Percentiles rank a stretch among this genome's conserved stretches.
Conservation (phyloP, 2,329 filamentous ascomycete species). For the Fusarium chuoi region DNA sequence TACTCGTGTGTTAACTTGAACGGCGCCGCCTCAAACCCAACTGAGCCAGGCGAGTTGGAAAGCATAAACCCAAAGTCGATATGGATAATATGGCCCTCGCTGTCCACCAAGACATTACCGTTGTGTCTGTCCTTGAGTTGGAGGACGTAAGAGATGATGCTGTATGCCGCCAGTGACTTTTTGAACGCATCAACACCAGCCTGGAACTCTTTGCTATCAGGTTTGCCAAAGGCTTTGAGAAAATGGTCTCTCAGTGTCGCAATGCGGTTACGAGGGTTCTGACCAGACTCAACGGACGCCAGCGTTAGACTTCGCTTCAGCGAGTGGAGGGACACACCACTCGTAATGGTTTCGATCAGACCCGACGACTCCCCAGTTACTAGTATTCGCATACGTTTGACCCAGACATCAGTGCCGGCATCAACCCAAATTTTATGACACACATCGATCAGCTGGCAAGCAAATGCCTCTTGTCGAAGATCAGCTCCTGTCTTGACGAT, state of each 20-base stretch:
- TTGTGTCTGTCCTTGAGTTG: constrained; percentile 90
- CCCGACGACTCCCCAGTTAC: constrained; percentile 87
- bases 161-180: constrained; percentile 84
- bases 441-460: constrained; percentile 83
- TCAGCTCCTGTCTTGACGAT: constrained; percentile 90
- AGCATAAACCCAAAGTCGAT: constrained; percentile 94
- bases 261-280: constrained; percentile 79
- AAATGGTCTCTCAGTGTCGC: constrained; percentile 86
- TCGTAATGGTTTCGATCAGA: constrained; percentile 88
- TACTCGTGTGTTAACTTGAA: constrained; percentile 91
- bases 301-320: constrained; percentile 85
- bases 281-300: constrained; percentile 75
- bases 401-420: constrained; percentile 81
- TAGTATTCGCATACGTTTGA: constrained; percentile 86
- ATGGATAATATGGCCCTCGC: constrained; percentile 86
- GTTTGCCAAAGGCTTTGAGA: constrained; percentile 78
- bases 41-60: constrained; percentile 84
- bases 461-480: constrained; percentile 85
- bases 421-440: constrained; percentile 86
- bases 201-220: constrained; percentile 74
- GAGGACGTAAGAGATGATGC: constrained; percentile 83
- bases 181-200: constrained; percentile 83
- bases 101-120: constrained; percentile 86
- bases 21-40: constrained; percentile 86
- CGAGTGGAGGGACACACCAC: constrained; percentile 87